Conservation (phyloP, 2,329 filamentous ascomycete genomes). For the Clarireedia hainanense region DNA sequence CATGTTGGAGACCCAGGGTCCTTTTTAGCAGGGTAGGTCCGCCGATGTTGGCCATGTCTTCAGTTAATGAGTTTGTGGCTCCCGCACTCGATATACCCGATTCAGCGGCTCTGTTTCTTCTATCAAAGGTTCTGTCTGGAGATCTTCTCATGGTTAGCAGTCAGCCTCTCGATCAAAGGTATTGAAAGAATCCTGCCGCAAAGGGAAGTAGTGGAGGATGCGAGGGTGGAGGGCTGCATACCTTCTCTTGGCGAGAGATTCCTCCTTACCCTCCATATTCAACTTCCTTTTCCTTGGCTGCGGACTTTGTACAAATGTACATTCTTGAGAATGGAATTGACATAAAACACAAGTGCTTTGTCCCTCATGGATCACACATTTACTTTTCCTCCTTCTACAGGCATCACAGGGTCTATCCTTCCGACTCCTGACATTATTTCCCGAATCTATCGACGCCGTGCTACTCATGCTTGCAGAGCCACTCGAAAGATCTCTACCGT, state of each 20-base stretch:
- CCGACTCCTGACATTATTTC: constrained; percentile 36
- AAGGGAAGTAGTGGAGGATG: not conserved
- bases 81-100: constrained; percentile 54
- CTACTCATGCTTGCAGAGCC: constrained; percentile 45
- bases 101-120: constrained; percentile 44
- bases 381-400: constrained; percentile 64
- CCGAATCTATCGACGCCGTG: constrained; percentile 44
- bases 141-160: constrained; percentile 37
- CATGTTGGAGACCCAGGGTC: constrained; percentile 67
- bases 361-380: constrained; percentile 73
- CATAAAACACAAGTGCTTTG: constrained; percentile 67
- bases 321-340: constrained; percentile 69
- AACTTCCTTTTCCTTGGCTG: constrained; percentile 74
- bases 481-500: constrained; percentile 27
- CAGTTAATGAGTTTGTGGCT: constrained; percentile 54
- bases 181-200: not conserved
- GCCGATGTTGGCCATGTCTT: constrained; percentile 64
- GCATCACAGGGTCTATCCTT: constrained; percentile 59
- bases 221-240: constrained; percentile 31
- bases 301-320: constrained; percentile 70
- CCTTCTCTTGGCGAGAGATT: constrained; percentile 61
- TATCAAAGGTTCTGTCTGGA: constrained; percentile 47
- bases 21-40: constrained; percentile 58
- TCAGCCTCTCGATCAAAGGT: constrained; percentile 14
- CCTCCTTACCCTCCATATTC: constrained; percentile 47